A percentile compares a stretch with the other conserved stretches of the same genome.
Conservation (phyloP, 139 green algal species). For the Chlamydomonas incerta region DNA sequence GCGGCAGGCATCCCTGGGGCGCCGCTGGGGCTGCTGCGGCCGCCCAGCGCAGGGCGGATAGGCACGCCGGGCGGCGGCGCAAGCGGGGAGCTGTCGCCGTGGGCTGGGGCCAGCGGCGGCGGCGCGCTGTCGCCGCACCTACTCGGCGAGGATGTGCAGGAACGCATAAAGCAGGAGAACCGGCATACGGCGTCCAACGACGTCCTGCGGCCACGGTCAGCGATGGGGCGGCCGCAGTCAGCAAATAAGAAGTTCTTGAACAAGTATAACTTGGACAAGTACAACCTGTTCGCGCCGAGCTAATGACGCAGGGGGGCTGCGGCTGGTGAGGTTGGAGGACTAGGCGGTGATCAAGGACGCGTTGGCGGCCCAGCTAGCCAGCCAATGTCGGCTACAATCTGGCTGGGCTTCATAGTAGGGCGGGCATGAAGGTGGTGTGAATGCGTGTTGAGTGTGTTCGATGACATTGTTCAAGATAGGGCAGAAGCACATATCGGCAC, state of each 20-base stretch:
- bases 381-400: no score
- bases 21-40: neutral
- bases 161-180: slow-evolving; percentile 45
- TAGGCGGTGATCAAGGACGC: no score
- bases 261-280: slow-evolving; percentile 42
- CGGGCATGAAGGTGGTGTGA: no score
- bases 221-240: neutral
- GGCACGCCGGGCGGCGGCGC: neutral
- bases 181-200: slow-evolving; percentile 10
- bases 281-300: slow-evolving; percentile 46
- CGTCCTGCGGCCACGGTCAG: neutral
- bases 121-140: slow-evolving; percentile 10
- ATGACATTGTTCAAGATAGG: no score
- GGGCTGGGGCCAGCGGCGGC: neutral
- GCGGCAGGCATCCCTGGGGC: neutral
- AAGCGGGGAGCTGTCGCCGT: slow-evolving; percentile 11
- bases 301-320: no score
- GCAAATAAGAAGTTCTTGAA: slow-evolving; percentile 54
- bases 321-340: no score
- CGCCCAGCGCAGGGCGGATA: neutral
- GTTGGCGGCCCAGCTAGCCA: no score
- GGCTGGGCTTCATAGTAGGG: no score
- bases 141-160: slow-evolving; percentile 23
- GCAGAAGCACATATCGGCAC: no score
- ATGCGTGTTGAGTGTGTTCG: no score